Conservation (phyloP, 106 monocot genomes). For the Dendrobium huoshanense region DNA sequence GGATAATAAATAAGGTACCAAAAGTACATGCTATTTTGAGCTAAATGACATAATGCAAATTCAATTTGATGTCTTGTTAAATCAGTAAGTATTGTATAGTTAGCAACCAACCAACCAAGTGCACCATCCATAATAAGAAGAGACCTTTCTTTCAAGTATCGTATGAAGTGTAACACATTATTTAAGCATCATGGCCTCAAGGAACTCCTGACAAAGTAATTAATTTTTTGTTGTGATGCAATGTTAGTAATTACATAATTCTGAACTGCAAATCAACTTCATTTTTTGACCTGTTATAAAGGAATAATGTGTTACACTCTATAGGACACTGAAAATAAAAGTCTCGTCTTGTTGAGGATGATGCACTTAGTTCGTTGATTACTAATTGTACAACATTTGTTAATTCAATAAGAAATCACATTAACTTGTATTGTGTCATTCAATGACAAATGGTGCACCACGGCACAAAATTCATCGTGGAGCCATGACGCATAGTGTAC, state of each 20-base stretch:
- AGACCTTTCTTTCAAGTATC: conserved; percentile 60
- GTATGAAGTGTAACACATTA: conserved; percentile 16
- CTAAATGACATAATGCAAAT: conserved; percentile 80
- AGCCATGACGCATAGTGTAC: no score
- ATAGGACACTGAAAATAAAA: conserved; percentile 62
- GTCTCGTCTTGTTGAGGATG: conserved; percentile 76
- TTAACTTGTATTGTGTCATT: conserved; percentile 82
- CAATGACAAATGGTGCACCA: background rate
- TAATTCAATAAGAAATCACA: conserved; percentile 50
- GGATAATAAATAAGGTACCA: background rate
- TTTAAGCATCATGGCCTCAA: background rate
- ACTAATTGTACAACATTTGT: conserved; percentile 28
- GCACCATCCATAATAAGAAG: conserved; percentile 74
- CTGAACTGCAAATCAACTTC: background rate
- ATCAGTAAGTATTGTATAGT: conserved; percentile 25
- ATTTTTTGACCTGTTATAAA: background rate
- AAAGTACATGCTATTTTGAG: conserved; percentile 59
- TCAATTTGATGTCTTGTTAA: conserved; percentile 68
- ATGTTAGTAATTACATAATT: background rate
- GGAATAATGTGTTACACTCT: background rate
- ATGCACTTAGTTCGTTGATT: conserved; percentile 51
- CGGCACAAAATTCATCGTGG: no score
- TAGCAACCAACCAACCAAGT: conserved; percentile 50
- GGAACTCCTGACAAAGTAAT: background rate
- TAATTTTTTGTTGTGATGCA: background rate